Evolutionary conservation across 2,329 filamentous ascomycete genomes (phyloP).

Genomic region (Claviceps arundinis): DNA sequence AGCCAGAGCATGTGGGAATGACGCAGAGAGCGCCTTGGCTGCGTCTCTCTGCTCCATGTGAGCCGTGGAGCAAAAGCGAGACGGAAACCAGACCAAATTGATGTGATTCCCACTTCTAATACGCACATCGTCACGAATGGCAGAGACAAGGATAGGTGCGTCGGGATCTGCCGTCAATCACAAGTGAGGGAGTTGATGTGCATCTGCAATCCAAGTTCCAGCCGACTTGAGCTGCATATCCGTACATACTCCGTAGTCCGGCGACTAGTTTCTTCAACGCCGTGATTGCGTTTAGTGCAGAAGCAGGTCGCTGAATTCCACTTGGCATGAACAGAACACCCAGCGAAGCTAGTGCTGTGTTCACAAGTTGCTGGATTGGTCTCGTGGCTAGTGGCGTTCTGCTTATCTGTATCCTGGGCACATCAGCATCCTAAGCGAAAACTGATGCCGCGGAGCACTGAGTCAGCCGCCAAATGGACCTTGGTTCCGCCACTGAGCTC

Average conservation of each 20-base stretch:
- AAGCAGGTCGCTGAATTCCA: not conserved
- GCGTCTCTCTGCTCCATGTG: not conserved
- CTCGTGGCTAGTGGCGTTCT: not conserved
- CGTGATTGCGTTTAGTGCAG: not conserved
- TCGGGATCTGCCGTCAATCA: not conserved
- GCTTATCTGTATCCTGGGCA: not conserved
- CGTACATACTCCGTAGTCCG: not conserved
- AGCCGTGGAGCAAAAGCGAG: not conserved
- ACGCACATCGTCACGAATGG: not conserved
- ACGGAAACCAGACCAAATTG: not conserved
- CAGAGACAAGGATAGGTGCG: no score
- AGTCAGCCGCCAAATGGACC: not conserved
- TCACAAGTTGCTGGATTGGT: not conserved
- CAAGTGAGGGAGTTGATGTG: not conserved
- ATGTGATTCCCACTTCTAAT: not conserved
- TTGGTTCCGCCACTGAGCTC: not conserved
- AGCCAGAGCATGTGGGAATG: constrained; percentile 1
- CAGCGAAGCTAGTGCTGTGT: not conserved
- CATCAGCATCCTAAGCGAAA: not conserved
- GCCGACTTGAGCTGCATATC: not conserved
- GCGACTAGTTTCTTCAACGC: not conserved
- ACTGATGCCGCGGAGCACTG: not conserved
- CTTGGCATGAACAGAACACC: not conserved
- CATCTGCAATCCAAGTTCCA: not conserved
- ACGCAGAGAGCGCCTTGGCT: not conserved